Base-by-base conservation (phyloP, 257 asterid species). In the Rhazya stricta region DNA sequence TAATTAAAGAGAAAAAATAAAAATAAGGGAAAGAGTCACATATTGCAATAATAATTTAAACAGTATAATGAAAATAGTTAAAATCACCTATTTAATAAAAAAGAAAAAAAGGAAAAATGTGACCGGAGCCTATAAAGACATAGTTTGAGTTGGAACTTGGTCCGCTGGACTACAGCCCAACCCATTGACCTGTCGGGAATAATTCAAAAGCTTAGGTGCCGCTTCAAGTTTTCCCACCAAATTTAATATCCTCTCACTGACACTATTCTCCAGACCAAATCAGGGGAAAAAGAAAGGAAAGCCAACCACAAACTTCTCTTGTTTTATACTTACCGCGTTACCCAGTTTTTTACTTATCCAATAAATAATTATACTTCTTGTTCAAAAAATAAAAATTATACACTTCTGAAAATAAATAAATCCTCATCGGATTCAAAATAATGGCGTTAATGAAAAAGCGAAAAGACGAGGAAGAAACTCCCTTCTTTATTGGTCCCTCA, bases 171-270 rank as follows among this genome's bases (percentile, higher is more conserved):
- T n/a, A 67, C 30, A 23, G 45, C 50, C 37, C 61, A 51, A 46
- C 16, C 21, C 27, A 4, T 6, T 46, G 79, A 77, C 84, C 68
- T 79, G 77, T 77, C 32, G 15, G 76, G 29, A 46, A 37, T 37
- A 76, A 69, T 77, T 67, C 76, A 73, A 77, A 81, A 81, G 6
- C 32, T 57, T 30, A 32, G 56, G 46, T 7, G 43, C 78, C 75
- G n/a, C n/a, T 32, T 34, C 23, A 19, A 32, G 30, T 69, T 81
- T 78, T 78, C 74, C 74, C 84, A 50, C 81, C 74, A 77, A 81
- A 81, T 58, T 78, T 67, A 43, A 43, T 18, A 12, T 67, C 37
- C 25, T 15, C 27, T 54, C n/a, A n/a, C 51, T 32, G 13, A 50
- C 67, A 21, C 7, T 9, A 6, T n/a, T 6, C 13, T 19, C n/a